These are phyloP conservation scores for Penicillium griseofulvum DNA, from an alignment of 2,329 filamentous ascomycete genomes.

Conservation along the genomic window DNA sequence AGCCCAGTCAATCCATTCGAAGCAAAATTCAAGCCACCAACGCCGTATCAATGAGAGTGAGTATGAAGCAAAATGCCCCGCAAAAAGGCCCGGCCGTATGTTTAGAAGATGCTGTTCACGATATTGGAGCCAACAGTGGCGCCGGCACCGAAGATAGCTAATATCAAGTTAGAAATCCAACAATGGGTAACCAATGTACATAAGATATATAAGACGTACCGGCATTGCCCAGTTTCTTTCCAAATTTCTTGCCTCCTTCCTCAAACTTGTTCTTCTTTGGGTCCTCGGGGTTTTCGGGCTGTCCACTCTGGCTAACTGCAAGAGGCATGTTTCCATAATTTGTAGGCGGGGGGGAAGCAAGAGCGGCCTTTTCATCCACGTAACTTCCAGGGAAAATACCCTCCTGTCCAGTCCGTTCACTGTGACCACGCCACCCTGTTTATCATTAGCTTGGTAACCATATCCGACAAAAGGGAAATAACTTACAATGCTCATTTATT, in stretches of 20 bases:
- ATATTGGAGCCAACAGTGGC: constrained; percentile 87
- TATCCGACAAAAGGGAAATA: background rate
- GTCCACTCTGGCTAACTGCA: constrained; percentile 62
- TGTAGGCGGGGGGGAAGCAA: constrained; percentile 38
- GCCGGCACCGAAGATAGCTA: constrained; percentile 87
- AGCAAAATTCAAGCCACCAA: constrained; percentile 29
- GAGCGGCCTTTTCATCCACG: constrained; percentile 62
- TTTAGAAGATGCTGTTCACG: constrained; percentile 84
- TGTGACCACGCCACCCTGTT: constrained; percentile 74
- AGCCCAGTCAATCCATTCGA: constrained; percentile 1
- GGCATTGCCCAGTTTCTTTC: constrained; percentile 84
- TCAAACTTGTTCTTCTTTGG: constrained; percentile 62
- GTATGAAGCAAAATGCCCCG: background rate
- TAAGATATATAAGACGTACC: constrained; percentile 34
- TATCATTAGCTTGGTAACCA: constrained; percentile 12
- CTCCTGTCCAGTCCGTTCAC: constrained; percentile 75
- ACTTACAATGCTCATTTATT: constrained; percentile 85
- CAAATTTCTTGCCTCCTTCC: constrained; percentile 87
- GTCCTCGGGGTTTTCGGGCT: constrained; percentile 43
- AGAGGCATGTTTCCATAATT: constrained; percentile 66
- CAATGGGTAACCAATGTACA: too few species aligned
- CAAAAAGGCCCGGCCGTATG: constrained; percentile 1
- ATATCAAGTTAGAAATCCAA: constrained; percentile 29
- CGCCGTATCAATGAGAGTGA: constrained; percentile 32
- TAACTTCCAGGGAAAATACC: constrained; percentile 96